Base-by-base conservation (phyloP, 2,329 filamentous ascomycete genomes). In the Phoma herbarum region DNA sequence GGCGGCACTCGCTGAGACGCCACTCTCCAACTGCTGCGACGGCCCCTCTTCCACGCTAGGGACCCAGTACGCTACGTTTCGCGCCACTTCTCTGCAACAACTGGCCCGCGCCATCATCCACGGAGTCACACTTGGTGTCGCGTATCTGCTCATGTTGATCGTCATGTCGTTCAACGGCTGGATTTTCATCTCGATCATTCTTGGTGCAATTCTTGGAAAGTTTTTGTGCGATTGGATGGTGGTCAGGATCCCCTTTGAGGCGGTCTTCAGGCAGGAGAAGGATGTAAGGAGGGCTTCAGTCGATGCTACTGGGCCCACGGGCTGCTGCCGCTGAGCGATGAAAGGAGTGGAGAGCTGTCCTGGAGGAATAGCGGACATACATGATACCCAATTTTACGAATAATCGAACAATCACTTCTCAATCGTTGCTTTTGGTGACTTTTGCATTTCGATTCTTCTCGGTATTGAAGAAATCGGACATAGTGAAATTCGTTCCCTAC, bases 151-250 rank as follows among this genome's bases (percentile, higher is more conserved):
- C 69, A 94, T 95, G 91, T 78, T 90, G 79, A 71, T 88, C 25
- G 83, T 85, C 20, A 88, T 88, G 85, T 87, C 87, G 63, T 88
- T 83, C 75, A 88, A 88, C 58, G 84, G 80, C 8, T 95, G 92
- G 76, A 84, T 95, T 62, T 91, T 95, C 74, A 88, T 94, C 59
- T 91, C 87, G 66, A 92, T 95, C 74, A 86, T 94, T 62, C 84
- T 94, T 54, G 92, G 92, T 1, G 86, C 89, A 0, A 92, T 86
- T 63, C 56, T 93, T 5, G 92, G 91, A 16, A 82, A 85, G 12
- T 91, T 93, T 63, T 71, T 91, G 59, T 94, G 92, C 73, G 85
- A 87, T 28, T 93, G 90, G 89, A 68, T 75, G 68, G 72, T 75
- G 7, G 71, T 75, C 49, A 56, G 69, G 26, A 66, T 74, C 35